Percentiles rank a stretch among this genome's conserved stretches.
Conservation (phyloP, 129 eudicot genomes). For the Heracleum sosnowskyi region DNA sequence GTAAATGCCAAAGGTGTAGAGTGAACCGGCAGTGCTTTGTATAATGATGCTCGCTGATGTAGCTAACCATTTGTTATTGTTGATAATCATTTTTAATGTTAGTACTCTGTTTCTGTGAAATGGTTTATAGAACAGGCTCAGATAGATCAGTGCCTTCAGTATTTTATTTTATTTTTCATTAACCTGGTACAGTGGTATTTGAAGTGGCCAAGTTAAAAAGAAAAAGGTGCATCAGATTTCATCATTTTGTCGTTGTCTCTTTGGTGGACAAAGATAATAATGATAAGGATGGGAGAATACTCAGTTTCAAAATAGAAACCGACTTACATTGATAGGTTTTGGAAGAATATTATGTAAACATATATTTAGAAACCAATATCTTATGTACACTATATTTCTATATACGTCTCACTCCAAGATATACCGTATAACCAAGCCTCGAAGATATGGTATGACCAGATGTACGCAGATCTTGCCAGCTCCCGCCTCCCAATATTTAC, state of each 20-base stretch:
- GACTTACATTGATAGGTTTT: background rate
- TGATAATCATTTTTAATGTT: background rate
- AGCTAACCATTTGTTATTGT: conserved; percentile 55
- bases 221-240: background rate
- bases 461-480: background rate
- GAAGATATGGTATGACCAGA: no score
- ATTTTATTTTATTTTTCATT: no score
- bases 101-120: background rate
- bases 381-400: no score
- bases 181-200: background rate
- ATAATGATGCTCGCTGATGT: conserved; percentile 80
- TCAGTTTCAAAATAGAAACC: background rate
- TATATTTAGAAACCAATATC: no score
- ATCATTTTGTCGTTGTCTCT: no score
- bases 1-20: conserved; percentile 90
- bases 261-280: no score
- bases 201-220: background rate
- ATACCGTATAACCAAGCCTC: background rate
- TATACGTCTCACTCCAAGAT: no score
- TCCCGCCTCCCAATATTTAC: no score
- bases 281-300: no score
- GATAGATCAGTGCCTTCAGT: background rate
- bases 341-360: no score
- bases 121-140: background rate
- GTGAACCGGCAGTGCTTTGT: conserved; percentile 77